phyloP scores from a whole-genome alignment of 1,284 basidiomycete species.

The Tilletia caries region DNA sequence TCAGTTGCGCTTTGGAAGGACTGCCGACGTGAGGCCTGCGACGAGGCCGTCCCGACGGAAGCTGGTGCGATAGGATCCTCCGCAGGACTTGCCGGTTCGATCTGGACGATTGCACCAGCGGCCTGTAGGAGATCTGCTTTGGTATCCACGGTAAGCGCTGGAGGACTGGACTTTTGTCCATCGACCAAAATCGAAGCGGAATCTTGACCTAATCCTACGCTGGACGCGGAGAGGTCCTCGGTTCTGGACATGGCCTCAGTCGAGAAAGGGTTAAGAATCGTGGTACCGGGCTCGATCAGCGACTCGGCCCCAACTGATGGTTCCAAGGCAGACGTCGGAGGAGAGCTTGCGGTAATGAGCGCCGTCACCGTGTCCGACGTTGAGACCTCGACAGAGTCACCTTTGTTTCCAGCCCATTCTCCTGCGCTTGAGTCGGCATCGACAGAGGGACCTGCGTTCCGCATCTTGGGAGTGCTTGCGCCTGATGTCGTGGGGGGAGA shows the following conservation, averaged over 20 bases:
- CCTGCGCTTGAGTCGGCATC: slow-evolving; percentile 1
- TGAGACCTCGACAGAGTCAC: not conserved
- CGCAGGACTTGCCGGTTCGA: not conserved
- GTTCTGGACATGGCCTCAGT: too few species aligned
- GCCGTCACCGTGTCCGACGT: not conserved
- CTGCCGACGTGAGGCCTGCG: not conserved
- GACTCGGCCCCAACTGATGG: slow-evolving; percentile 8
- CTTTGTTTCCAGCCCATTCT: not conserved
- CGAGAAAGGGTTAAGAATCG: slow-evolving; percentile 12
- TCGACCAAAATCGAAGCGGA: not conserved
- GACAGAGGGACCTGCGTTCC: not conserved
- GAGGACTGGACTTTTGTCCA: not conserved
- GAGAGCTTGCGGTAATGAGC: not conserved
- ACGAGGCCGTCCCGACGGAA: slow-evolving; percentile 8
- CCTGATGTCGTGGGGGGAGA: not conserved
- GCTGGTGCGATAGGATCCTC: not conserved
- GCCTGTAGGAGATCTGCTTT: not conserved
- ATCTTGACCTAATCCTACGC: not conserved
- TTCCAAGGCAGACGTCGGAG: not conserved
- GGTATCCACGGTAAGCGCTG: not conserved
- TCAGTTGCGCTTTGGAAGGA: slow-evolving; percentile 10
- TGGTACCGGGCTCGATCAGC: slow-evolving; percentile 1
- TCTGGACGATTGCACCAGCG: not conserved
- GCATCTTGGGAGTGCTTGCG: not conserved
- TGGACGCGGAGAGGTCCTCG: not conserved